Evolutionary conservation across 106 monocot species (phyloP).

Genomic region (Vanilla planifolia): DNA sequence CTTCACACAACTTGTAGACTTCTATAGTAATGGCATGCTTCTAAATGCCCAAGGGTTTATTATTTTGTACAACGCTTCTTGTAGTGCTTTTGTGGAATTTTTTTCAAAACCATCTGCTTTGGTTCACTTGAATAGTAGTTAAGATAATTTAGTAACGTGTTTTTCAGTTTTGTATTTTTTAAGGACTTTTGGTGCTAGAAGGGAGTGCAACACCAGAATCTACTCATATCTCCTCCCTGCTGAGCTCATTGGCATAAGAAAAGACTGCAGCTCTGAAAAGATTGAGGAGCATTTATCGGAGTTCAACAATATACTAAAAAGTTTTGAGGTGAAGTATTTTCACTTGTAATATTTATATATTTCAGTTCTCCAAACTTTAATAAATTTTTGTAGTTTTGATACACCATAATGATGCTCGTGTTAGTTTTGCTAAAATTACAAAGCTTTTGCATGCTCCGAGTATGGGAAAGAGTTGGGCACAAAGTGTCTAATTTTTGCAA

Average conservation of each 20-base stretch:
- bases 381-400: too few species aligned
- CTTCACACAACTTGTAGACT: too few species aligned
- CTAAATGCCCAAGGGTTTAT: background rate
- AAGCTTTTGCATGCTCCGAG: too few species aligned
- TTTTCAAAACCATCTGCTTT: background rate
- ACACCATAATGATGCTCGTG: too few species aligned
- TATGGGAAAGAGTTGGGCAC: too few species aligned
- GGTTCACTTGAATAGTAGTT: too few species aligned
- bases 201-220: slow-evolving; percentile 61
- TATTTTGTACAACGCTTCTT: background rate
- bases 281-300: slow-evolving; percentile 52
- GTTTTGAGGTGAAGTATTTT: slow-evolving; percentile 52
- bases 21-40: background rate
- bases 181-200: slow-evolving; percentile 95
- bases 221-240: slow-evolving; percentile 94
- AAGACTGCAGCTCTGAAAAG: slow-evolving; percentile 32
- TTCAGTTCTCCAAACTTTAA: too few species aligned
- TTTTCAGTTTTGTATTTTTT: slow-evolving; percentile 12
- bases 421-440: too few species aligned
- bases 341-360: background rate
- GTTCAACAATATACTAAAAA: slow-evolving; percentile 66
- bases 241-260: slow-evolving; percentile 74
- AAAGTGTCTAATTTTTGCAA: too few species aligned
- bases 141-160: background rate
- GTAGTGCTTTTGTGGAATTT: background rate